A percentile compares a stretch with the other conserved stretches of the same genome.
These are phyloP conservation scores for Epichloe coenophiala DNA, from an alignment of 2,329 filamentous ascomycete genomes.

Conservation along the genomic window DNA sequence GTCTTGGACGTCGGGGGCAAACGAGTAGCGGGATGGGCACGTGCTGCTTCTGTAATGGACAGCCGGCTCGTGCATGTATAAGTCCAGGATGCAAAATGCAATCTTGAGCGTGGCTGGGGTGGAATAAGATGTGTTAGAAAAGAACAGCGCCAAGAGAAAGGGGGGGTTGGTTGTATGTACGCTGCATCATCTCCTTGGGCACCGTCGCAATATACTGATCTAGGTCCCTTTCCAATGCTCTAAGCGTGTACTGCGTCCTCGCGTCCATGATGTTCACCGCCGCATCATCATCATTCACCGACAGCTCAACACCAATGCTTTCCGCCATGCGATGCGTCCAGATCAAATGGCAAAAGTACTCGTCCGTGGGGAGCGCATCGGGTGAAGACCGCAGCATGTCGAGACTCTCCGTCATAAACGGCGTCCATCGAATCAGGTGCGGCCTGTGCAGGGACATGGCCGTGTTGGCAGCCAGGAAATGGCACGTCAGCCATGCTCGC, in stretches of 20 bases:
- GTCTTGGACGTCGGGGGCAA: constrained; percentile 30
- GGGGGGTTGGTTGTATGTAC: constrained; percentile 23
- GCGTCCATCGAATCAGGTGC: constrained; percentile 44
- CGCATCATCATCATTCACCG: constrained; percentile 48
- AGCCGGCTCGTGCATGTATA: constrained; percentile 66
- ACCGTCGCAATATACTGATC: constrained; percentile 45
- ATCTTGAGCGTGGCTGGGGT: constrained; percentile 45
- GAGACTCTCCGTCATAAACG: constrained; percentile 48
- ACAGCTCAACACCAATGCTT: constrained; percentile 53
- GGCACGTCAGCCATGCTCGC: constrained; percentile 45
- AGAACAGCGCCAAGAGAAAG: neutral
- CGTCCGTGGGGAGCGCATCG: constrained; percentile 42
- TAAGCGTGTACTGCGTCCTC: constrained; percentile 50
- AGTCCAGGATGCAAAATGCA: constrained; percentile 49
- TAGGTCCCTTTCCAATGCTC: constrained; percentile 50
- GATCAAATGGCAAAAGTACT: constrained; percentile 43
- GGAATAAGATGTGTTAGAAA: neutral
- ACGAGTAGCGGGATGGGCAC: constrained; percentile 38
- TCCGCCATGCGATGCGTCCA: constrained; percentile 52
- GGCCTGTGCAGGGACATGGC: constrained; percentile 49
- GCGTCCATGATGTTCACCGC: constrained; percentile 44
- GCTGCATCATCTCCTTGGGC: constrained; percentile 35
- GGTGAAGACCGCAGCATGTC: constrained; percentile 39
- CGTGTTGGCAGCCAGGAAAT: constrained; percentile 44
- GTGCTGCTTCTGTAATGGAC: constrained; percentile 48